Conservation (phyloP, 2,329 filamentous ascomycete genomes). For the Aspergillus sclerotialis region DNA sequence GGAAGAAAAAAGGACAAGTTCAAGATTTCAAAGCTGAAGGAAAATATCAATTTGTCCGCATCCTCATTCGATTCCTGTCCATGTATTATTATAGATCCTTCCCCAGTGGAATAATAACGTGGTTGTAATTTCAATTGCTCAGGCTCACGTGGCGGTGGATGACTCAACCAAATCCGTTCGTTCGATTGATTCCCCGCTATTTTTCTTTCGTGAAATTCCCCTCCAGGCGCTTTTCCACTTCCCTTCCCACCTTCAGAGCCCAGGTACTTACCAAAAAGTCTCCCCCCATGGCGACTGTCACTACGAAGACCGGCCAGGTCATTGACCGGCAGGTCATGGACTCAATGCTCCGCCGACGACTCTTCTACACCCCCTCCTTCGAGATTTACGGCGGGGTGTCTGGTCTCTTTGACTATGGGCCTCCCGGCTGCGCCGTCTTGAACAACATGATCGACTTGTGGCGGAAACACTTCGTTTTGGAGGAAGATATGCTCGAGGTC, state of each 20-base stretch:
- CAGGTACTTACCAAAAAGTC: constrained; percentile 24
- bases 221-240: constrained; percentile 36
- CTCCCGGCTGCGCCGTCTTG: constrained; percentile 77
- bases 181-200: constrained; percentile 30
- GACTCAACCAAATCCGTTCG: constrained; percentile 29
- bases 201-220: constrained; percentile 19
- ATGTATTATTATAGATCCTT: not conserved
- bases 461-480: constrained; percentile 88
- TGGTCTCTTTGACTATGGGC: constrained; percentile 90
- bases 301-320: constrained; percentile 81
- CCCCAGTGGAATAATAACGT: too few relatives aligned
- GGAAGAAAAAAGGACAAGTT: constrained; percentile 7
- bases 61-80: too few relatives aligned
- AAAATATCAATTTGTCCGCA: too few relatives aligned
- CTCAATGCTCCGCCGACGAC: constrained; percentile 73
- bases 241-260: constrained; percentile 24
- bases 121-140: too few relatives aligned
- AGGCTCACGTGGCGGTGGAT: constrained; percentile 29
- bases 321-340: constrained; percentile 79
- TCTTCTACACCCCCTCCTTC: constrained; percentile 94
- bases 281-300: constrained; percentile 52
- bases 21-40: constrained; percentile 2
- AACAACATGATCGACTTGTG: constrained; percentile 82
- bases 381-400: constrained; percentile 89
- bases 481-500: constrained; percentile 92